phyloP scores from a whole-genome alignment of 768 basidiomycete genomes.

The Phanerodontia chrysosporium region DNA sequence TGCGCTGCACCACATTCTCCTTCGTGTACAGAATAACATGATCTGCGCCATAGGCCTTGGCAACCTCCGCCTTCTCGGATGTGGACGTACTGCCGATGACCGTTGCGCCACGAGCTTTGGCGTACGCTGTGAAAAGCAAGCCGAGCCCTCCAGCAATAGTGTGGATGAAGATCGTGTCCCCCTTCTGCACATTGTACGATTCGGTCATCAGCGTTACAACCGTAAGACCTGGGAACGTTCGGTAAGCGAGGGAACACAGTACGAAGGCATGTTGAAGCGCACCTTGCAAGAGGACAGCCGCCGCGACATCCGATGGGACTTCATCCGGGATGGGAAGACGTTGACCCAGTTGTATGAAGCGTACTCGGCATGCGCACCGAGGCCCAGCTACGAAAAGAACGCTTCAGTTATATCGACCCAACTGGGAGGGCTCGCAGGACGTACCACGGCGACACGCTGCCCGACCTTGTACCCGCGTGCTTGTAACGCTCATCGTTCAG shows the following conservation, averaged over 20 bases:
- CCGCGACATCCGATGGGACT: conserved; percentile 55
- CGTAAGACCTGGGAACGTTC: conserved; percentile 47
- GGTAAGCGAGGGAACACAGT: background rate
- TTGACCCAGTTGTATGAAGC: conserved; percentile 55
- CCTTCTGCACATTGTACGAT: conserved; percentile 77
- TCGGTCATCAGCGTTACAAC: conserved; percentile 77
- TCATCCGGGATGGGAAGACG: conserved; percentile 57
- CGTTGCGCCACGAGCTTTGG: conserved; percentile 68
- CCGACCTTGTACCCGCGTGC: conserved; percentile 63
- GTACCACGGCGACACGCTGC: conserved; percentile 63
- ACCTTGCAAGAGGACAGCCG: conserved; percentile 56
- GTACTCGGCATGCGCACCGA: conserved; percentile 67
- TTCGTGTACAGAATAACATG: conserved; percentile 78
- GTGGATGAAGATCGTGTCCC: conserved; percentile 79
- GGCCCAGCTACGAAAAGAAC: background rate
- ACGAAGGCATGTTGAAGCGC: background rate
- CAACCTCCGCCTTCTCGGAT: conserved; percentile 72
- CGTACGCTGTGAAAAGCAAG: conserved; percentile 61
- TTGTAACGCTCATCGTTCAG: conserved; percentile 60
- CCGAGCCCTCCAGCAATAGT: conserved; percentile 92
- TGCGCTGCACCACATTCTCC: conserved; percentile 69
- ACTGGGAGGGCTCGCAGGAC: conserved; percentile 16
- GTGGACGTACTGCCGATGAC: conserved; percentile 95
- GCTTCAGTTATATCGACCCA: background rate
- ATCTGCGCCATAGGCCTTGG: conserved; percentile 72